phyloP scores from a whole-genome alignment of 2,329 filamentous ascomycete genomes.

The Aspergillus hiratsukae region DNA sequence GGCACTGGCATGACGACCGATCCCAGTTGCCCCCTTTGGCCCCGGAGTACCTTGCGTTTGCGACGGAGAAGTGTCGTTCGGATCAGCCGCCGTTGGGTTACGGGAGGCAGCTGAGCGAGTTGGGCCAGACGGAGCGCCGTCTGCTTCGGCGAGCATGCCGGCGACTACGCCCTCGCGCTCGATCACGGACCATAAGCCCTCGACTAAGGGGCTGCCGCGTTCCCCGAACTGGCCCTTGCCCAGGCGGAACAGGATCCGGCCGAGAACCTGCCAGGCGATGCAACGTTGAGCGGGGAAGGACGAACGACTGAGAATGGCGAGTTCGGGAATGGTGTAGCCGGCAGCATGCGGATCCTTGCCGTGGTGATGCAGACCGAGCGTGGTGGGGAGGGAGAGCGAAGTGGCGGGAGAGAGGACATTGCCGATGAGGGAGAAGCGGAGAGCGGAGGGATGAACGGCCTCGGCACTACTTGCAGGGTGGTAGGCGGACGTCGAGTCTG shows the following conservation, averaged over 20 bases:
- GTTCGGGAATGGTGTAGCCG: constrained; percentile 86
- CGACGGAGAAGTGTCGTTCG: background rate
- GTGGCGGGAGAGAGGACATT: constrained; percentile 71
- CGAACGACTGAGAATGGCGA: constrained; percentile 74
- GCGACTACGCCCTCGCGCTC: constrained; percentile 74
- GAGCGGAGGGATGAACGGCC: constrained; percentile 59
- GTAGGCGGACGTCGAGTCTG: constrained; percentile 71
- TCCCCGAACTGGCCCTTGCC: constrained; percentile 67
- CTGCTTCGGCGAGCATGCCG: constrained; percentile 71
- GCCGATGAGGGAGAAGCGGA: constrained; percentile 87
- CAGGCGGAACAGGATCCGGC: constrained; percentile 76
- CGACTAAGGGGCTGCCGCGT: constrained; percentile 60
- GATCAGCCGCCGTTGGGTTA: constrained; percentile 4
- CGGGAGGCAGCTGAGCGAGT: constrained; percentile 37
- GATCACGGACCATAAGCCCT: constrained; percentile 77
- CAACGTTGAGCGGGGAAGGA: constrained; percentile 83
- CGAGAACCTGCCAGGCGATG: constrained; percentile 85
- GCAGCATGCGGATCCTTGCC: constrained; percentile 87
- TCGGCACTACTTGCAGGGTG: constrained; percentile 70
- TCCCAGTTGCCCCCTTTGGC: constrained; percentile 15
- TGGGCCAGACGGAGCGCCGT: constrained; percentile 42
- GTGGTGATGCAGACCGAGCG: constrained; percentile 86
- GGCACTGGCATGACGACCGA: constrained; percentile 66
- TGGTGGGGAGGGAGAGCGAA: constrained; percentile 68
- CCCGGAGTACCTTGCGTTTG: background rate